A percentile compares a stretch with the other conserved stretches of the same genome.
Evolutionary conservation across 2,329 filamentous ascomycete species (phyloP).

Genomic region (Microsporum canis): DNA sequence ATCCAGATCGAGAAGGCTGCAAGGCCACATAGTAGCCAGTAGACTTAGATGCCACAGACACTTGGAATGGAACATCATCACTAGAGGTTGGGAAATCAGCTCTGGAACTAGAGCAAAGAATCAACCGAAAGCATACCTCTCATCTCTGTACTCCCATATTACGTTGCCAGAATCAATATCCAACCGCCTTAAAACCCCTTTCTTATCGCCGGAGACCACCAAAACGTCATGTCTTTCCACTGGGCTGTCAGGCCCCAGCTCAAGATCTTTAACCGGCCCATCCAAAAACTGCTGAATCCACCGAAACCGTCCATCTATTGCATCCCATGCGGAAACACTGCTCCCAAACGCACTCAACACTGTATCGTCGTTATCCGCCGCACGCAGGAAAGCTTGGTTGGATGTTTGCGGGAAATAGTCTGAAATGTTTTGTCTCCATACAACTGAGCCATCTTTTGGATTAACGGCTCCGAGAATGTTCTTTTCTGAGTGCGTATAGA

Average conservation of each 20-base stretch:
- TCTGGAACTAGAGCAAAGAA: not conserved
- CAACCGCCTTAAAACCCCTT: slow-evolving; percentile 55
- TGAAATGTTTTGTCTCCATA: slow-evolving; percentile 72
- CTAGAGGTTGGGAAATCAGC: slow-evolving; percentile 28
- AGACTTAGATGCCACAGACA: slow-evolving; percentile 52
- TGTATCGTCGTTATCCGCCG: slow-evolving; percentile 68
- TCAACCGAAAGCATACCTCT: slow-evolving; percentile 30
- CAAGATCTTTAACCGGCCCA: slow-evolving; percentile 41
- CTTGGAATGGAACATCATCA: slow-evolving; percentile 63
- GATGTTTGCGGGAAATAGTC: slow-evolving; percentile 27
- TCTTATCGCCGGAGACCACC: slow-evolving; percentile 48
- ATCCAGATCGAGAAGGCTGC: slow-evolving; percentile 53
- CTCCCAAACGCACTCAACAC: slow-evolving; percentile 61
- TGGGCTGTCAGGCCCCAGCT: slow-evolving; percentile 47
- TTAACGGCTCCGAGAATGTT: slow-evolving; percentile 79
- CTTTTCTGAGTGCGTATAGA: slow-evolving; percentile 83
- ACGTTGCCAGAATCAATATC: slow-evolving; percentile 60
- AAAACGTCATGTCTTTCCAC: slow-evolving; percentile 56
- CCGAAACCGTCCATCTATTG: slow-evolving; percentile 62
- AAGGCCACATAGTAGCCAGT: slow-evolving; percentile 66
- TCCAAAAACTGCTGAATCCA: slow-evolving; percentile 58
- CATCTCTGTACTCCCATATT: slow-evolving; percentile 67
- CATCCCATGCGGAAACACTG: slow-evolving; percentile 70
- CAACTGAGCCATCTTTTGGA: slow-evolving; percentile 67
- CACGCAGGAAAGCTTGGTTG: slow-evolving; percentile 44